Conservation (phyloP, 2,329 filamentous ascomycete genomes). For the Metarhizium robertsii region DNA sequence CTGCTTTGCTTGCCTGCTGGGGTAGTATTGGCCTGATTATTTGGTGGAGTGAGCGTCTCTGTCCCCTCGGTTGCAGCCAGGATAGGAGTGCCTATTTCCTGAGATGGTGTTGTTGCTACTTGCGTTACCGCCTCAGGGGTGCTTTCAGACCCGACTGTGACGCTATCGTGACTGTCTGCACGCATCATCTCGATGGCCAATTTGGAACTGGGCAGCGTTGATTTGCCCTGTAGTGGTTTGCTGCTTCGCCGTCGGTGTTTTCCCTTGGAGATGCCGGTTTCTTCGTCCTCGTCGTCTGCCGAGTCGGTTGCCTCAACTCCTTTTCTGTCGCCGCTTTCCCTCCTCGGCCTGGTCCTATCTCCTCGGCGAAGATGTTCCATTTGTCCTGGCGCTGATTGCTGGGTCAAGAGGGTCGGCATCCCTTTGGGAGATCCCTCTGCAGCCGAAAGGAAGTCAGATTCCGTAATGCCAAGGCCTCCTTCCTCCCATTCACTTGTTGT, state of each 20-base stretch:
- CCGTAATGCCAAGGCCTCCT: slow-evolving; percentile 67
- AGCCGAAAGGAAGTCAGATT: slow-evolving; percentile 38
- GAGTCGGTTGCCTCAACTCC: slow-evolving; percentile 70
- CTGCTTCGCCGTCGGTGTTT: slow-evolving; percentile 38
- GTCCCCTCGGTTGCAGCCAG: slow-evolving; percentile 11
- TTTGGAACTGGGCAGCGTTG: slow-evolving; percentile 67
- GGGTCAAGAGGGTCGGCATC: slow-evolving; percentile 46
- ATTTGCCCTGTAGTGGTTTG: slow-evolving; percentile 33
- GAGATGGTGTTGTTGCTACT: slow-evolving; percentile 38
- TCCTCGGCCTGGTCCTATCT: slow-evolving; percentile 66
- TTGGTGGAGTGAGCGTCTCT: slow-evolving; percentile 11
- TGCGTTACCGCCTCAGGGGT: slow-evolving; percentile 43
- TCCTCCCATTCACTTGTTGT: slow-evolving; percentile 71
- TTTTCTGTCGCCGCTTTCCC: slow-evolving; percentile 65
- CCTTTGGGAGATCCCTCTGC: slow-evolving; percentile 28
- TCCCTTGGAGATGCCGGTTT: slow-evolving; percentile 50
- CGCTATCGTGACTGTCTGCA: slow-evolving; percentile 86
- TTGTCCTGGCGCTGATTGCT: slow-evolving; percentile 55
- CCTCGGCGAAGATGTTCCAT: slow-evolving; percentile 53
- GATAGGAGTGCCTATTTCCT: slow-evolving; percentile 26
- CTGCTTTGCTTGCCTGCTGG: neutral
- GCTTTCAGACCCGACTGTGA: slow-evolving; percentile 42
- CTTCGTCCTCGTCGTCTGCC: slow-evolving; percentile 91
- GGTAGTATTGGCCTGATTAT: neutral
- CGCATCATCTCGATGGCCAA: slow-evolving; percentile 97